Evolutionary conservation across 2,329 filamentous ascomycete genomes (phyloP).

Genomic region (Lecanicillium sp.): DNA sequence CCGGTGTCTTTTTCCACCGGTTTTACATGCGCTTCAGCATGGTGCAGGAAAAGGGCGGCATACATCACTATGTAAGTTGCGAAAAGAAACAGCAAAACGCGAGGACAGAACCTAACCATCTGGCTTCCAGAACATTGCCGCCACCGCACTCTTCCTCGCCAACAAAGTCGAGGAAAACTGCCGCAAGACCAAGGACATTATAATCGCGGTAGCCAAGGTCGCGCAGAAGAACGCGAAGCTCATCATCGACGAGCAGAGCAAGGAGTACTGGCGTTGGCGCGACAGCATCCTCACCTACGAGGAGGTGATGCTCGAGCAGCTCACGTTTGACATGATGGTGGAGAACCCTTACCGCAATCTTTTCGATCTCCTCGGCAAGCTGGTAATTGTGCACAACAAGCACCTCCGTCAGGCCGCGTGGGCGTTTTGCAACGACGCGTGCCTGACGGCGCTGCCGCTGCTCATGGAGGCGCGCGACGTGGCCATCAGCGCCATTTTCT

Average conservation of each 20-base stretch:
- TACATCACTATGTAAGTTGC: conserved; percentile 80
- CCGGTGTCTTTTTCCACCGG: conserved; percentile 89
- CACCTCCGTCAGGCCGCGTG: conserved; percentile 78
- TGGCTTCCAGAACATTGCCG: conserved; percentile 65
- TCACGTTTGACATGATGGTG: conserved; percentile 91
- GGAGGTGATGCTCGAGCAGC: conserved; percentile 81
- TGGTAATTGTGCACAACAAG: conserved; percentile 73
- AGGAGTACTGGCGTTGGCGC: conserved; percentile 97
- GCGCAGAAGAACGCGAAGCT: conserved; percentile 91
- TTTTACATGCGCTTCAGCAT: conserved; percentile 90
- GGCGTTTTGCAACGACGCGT: conserved; percentile 90
- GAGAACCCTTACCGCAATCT: conserved; percentile 83
- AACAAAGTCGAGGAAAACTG: conserved; percentile 98
- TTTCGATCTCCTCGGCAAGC: conserved; percentile 70
- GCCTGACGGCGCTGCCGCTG: conserved; percentile 77
- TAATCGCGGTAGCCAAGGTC: conserved; percentile 87
- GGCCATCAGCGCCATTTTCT: conserved; percentile 80
- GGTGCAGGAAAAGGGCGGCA: conserved; percentile 66
- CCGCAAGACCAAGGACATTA: conserved; percentile 89
- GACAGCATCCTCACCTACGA: conserved; percentile 91
- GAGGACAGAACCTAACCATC: conserved; percentile 14
- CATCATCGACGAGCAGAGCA: conserved; percentile 90
- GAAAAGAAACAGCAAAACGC: background rate
- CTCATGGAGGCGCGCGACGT: conserved; percentile 74
- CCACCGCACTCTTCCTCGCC: conserved; percentile 84